Conservation (phyloP, 768 basidiomycete species). For the Piloderma croceum region DNA sequence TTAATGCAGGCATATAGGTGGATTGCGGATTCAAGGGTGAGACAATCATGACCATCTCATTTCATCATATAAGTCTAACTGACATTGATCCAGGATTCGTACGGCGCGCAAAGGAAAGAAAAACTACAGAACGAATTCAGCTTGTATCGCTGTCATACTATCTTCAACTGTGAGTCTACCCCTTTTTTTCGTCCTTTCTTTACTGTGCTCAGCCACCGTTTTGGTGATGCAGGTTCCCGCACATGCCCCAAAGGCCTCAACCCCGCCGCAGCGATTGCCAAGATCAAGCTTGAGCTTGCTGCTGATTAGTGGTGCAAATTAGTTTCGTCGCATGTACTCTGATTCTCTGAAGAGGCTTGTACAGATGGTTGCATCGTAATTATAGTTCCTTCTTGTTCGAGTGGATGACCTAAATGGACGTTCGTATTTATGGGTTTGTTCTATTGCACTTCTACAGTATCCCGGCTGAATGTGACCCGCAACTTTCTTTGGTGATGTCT, state of each 20-base stretch:
- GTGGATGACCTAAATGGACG: too few relatives aligned
- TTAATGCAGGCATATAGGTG: conserved; percentile 96
- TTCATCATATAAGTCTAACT: neutral
- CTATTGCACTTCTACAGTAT: too few relatives aligned
- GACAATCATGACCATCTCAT: conserved; percentile 20
- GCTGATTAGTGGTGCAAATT: conserved; percentile 61
- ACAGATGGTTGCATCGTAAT: too few relatives aligned
- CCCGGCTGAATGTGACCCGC: too few relatives aligned
- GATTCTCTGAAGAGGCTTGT: too few relatives aligned
- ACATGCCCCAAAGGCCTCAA: conserved; percentile 98
- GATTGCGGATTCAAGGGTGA: conserved; percentile 93
- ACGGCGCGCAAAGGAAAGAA: conserved; percentile 78
- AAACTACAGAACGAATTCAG: conserved; percentile 94
- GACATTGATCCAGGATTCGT: conserved; percentile 51
- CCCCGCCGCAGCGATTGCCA: conserved; percentile 86
- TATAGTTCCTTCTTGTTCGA: too few relatives aligned
- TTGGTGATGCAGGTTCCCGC: conserved; percentile 54
- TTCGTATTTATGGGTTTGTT: too few relatives aligned
- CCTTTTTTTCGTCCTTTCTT: conserved; percentile 1
- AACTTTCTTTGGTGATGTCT: too few relatives aligned
- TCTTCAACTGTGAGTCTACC: conserved; percentile 80
- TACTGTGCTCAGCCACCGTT: conserved; percentile 3
- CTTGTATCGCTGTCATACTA: conserved; percentile 96
- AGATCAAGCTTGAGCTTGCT: conserved; percentile 89
- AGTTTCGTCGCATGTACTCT: too few relatives aligned